Evolutionary conservation across 805 yeast species (phyloP).

Genomic region (Priceomyces fermenticarens): DNA sequence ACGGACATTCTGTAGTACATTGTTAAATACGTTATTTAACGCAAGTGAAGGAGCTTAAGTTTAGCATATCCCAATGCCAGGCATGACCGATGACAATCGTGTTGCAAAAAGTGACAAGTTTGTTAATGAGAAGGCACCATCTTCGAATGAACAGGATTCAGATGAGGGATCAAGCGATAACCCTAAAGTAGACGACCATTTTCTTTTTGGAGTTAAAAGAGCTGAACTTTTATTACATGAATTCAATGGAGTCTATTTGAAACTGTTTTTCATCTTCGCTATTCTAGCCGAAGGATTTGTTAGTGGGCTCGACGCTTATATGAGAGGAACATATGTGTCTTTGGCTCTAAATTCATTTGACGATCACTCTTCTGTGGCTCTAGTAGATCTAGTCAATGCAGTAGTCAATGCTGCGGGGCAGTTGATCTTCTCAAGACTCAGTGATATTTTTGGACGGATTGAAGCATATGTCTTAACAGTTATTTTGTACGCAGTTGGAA

Average conservation of each 20-base stretch:
- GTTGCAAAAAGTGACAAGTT: too few species aligned
- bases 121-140: too few species aligned
- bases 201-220: conserved; percentile 11
- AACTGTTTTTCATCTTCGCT: conserved; percentile 2
- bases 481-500: conserved; percentile 24
- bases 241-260: conserved; percentile 1
- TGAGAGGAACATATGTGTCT: conserved; percentile 16
- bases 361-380: conserved; percentile 21
- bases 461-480: conserved; percentile 21
- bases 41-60: too few species aligned
- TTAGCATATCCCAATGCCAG: too few species aligned
- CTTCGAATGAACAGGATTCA: too few species aligned
- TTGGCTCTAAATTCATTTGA: conserved; percentile 25
- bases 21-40: too few species aligned
- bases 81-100: too few species aligned
- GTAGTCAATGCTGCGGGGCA: conserved; percentile 28
- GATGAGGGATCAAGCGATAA: too few species aligned
- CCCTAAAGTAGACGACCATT: too few species aligned
- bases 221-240: conserved; percentile 4
- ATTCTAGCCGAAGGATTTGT: conserved; percentile 20
- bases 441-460: conserved; percentile 27
- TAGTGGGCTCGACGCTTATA: conserved; percentile 23
- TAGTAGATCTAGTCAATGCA: conserved; percentile 22
- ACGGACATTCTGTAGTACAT: too few species aligned
- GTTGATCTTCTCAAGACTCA: conserved; percentile 25